A percentile compares a stretch with the other conserved stretches of the same genome.
Conservation (phyloP, 169 alveolate genomes). For the Cryptosporidium parvum region DNA sequence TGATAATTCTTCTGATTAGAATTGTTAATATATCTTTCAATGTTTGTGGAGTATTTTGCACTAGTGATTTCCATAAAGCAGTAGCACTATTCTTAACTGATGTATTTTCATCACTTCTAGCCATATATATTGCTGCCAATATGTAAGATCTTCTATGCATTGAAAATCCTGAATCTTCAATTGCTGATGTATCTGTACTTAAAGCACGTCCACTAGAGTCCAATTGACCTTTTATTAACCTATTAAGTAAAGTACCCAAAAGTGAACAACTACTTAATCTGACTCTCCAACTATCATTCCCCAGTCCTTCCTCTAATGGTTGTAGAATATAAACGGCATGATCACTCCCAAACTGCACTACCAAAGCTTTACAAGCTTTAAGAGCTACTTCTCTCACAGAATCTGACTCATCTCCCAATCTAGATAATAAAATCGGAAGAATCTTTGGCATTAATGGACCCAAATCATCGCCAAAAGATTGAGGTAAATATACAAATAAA, state of each 20-base stretch:
- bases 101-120: conserved; percentile 78
- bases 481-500: conserved; percentile 82
- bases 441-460: conserved; percentile 78
- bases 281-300: conserved; percentile 79
- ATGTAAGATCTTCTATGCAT: conserved; percentile 81
- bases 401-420: conserved; percentile 79
- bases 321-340: conserved; percentile 82
- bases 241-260: conserved; percentile 81
- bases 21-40: conserved; percentile 80
- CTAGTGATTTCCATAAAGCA: conserved; percentile 81
- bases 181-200: conserved; percentile 40
- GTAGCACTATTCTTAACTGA: conserved; percentile 81
- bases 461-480: conserved; percentile 76
- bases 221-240: conserved; percentile 77
- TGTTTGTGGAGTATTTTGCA: conserved; percentile 83
- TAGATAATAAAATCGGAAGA: conserved; percentile 76
- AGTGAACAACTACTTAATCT: conserved; percentile 80
- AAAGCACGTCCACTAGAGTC: conserved; percentile 74
- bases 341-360: conserved; percentile 81
- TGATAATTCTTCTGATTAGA: conserved; percentile 77
- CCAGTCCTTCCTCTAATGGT: conserved; percentile 81
- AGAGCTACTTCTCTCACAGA: conserved; percentile 82
- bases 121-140: conserved; percentile 81
- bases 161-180: conserved; percentile 78
- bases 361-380: conserved; percentile 79